Evolutionary conservation across 2,329 filamentous ascomycete genomes (phyloP).

Genomic region (Ceratocystis destructans): DNA sequence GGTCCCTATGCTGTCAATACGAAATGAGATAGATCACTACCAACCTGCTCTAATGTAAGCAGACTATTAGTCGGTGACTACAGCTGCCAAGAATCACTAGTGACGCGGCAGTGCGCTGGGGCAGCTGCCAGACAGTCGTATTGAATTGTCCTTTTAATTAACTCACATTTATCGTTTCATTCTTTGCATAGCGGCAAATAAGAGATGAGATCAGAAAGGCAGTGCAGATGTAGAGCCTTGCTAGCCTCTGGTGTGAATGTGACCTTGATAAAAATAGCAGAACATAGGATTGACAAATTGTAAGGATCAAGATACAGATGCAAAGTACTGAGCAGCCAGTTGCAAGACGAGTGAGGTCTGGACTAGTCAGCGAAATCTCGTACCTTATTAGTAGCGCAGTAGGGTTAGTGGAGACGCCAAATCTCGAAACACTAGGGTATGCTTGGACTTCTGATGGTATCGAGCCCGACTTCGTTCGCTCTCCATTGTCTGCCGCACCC

Average conservation of each 20-base stretch:
- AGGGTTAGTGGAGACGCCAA: background rate
- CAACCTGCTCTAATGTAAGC: background rate
- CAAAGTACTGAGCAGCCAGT: background rate
- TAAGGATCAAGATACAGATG: background rate
- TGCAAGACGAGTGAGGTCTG: background rate
- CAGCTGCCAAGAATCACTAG: background rate
- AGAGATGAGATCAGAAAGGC: conserved; percentile 1
- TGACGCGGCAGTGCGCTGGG: background rate
- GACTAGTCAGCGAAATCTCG: background rate
- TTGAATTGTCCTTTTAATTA: background rate
- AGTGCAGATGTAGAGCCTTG: background rate
- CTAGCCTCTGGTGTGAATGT: background rate
- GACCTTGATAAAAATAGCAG: background rate
- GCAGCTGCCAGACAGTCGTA: background rate
- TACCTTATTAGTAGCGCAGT: background rate
- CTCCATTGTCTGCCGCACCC: no score
- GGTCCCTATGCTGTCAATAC: background rate
- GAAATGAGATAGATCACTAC: background rate
- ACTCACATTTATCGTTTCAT: background rate
- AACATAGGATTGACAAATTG: background rate
- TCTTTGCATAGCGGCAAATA: background rate
- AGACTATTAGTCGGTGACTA: background rate
- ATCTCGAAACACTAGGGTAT: background rate
- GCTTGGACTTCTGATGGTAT: no score
- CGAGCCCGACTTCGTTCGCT: no score